Evolutionary conservation across 768 basidiomycete species (phyloP).

Genomic region (Gloeostereum incarnatum): DNA sequence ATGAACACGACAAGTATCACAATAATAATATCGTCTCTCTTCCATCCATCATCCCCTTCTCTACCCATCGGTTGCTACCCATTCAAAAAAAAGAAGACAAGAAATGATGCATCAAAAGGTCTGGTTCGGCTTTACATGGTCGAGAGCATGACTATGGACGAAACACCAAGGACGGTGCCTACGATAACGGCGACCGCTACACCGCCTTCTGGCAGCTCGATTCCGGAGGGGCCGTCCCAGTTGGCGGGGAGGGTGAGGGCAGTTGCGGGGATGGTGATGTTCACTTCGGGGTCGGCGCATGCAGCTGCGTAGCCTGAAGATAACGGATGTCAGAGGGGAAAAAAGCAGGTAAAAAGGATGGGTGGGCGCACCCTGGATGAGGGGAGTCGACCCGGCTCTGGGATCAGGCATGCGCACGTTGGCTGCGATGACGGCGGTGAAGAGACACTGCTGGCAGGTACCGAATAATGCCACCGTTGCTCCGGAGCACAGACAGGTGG

Average conservation of each 20-base stretch:
- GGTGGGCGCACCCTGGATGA: conserved; percentile 46
- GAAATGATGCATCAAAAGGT: too few species aligned
- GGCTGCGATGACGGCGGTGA: conserved; percentile 37
- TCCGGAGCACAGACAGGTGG: conserved; percentile 45
- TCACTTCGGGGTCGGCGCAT: conserved; percentile 30
- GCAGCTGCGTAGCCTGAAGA: conserved; percentile 43
- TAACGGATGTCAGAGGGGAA: conserved; percentile 5
- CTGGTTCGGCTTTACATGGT: conserved; percentile 35
- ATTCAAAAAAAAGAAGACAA: too few species aligned
- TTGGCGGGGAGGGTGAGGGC: conserved; percentile 33
- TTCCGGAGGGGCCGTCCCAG: conserved; percentile 56
- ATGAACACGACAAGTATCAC: too few species aligned
- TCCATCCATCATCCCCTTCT: too few species aligned
- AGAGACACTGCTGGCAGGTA: conserved; percentile 62
- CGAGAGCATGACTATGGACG: conserved; percentile 41
- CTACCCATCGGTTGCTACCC: too few species aligned
- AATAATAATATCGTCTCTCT: too few species aligned
- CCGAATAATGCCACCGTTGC: conserved; percentile 32
- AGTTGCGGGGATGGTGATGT: conserved; percentile 26
- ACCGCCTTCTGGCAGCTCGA: conserved; percentile 31
- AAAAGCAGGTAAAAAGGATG: background rate
- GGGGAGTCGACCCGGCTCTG: conserved; percentile 47
- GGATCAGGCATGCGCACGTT: conserved; percentile 41
- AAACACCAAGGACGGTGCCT: conserved; percentile 37
- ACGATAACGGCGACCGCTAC: conserved; percentile 34